Evolutionary conservation across 1,284 basidiomycete species (phyloP), one percentile per base, ranked within the genome.

Genomic region (Apiotrichum sp.): DNA sequence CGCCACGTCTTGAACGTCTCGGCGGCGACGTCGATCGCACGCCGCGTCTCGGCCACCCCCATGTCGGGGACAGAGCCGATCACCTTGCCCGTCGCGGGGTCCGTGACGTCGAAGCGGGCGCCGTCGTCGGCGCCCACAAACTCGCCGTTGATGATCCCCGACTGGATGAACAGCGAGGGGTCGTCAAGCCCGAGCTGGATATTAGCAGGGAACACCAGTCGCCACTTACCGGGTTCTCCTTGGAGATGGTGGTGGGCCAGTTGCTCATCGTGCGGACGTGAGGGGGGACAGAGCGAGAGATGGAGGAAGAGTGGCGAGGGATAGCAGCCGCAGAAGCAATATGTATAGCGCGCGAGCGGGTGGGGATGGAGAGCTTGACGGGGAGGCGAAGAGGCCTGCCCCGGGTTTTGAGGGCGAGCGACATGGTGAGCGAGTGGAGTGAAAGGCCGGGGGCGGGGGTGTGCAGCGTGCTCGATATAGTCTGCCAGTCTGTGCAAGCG

Each of bases 11-110:
- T 82, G 75, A 93, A 91, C 0, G 90, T 87, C 48, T 80, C 81
- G 14, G 79, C 74, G 4, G 92, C 92, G 32, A 86, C 84, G 34
- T 83, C 79, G 56, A 95, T 89, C 8, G 92, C 92, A 59, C 83
- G 78, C 63, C 84, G 83, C 4, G 89, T 88, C 75, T 95, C 91
- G 36, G 80, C 79, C 45, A 89, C 73, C 10, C 86, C 86, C 86
- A 95, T 88, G 69, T 96, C 92, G 5, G 92, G 89, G 33, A 90
- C 80, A 0, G 83, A 85, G 33, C 89, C 92, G 45, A 95, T 81
- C 55, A 83, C 81, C 65, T 91, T 83, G 42, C 82, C 82, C 1
- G 86, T 92, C 4, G 89, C 87, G 35, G 92, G 92, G 78, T 95
- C 92, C 92, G 59, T 83, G 47, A 95, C 89, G 35, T 78, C 72